These are phyloP conservation scores for Ogataea trehalophila DNA, from an alignment of 805 yeast genomes.

Conservation along the genomic window DNA sequence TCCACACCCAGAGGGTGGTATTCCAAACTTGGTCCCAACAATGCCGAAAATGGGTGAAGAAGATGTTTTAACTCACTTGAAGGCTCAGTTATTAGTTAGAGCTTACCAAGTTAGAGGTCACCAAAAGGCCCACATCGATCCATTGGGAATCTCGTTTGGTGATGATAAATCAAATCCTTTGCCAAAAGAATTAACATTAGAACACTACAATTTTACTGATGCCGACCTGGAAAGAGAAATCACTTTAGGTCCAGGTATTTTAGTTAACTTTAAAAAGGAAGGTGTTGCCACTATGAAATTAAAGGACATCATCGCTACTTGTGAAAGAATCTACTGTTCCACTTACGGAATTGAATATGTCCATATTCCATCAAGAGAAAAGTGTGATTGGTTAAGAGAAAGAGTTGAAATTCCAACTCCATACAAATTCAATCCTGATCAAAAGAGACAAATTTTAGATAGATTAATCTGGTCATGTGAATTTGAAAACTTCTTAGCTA, in stretches of 20 bases:
- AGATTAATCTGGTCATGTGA: constrained; percentile 95
- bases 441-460: constrained; percentile 94
- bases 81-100: constrained; percentile 92
- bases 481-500: constrained; percentile 86
- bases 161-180: constrained; percentile 44
- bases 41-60: constrained; percentile 49
- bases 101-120: constrained; percentile 99
- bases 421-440: constrained; percentile 74
- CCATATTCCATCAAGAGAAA: constrained; percentile 91
- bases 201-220: constrained; percentile 87
- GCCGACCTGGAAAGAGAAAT: constrained; percentile 78
- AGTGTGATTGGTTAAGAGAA: constrained; percentile 98
- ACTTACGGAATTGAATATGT: constrained; percentile 92
- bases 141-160: constrained; percentile 87
- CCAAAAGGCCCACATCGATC: constrained; percentile 91
- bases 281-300: constrained; percentile 61
- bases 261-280: constrained; percentile 78
- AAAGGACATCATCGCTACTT: constrained; percentile 68
- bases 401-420: constrained; percentile 91
- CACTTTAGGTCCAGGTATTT: constrained; percentile 94
- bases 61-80: constrained; percentile 81
- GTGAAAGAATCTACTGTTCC: constrained; percentile 84
- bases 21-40: constrained; percentile 54
- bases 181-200: constrained; percentile 87
- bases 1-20: constrained; percentile 77